Base-by-base conservation (phyloP, 2,329 filamentous ascomycete species). In the Claviceps citrina region DNA sequence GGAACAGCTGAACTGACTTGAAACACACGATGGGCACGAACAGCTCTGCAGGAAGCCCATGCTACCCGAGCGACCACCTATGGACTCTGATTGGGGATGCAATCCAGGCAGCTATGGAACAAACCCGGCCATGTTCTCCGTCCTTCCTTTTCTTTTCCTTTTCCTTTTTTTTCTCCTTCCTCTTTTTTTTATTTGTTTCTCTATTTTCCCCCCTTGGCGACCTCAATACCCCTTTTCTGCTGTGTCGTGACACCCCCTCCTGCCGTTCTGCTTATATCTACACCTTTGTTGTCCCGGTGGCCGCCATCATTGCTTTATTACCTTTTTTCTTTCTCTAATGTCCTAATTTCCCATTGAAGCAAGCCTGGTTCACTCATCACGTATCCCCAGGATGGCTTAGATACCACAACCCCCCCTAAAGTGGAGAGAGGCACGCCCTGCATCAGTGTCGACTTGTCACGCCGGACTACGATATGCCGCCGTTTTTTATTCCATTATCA, bases 21-120 rank as follows among this genome's bases (percentile, higher is more conserved):
- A 24, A 24, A 24, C 8, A 10, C 27, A 24, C 13, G 7, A 24
- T 34, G 13, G 7, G 7, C 8, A n/a, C n/a, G n/a, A 10, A 22
- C 38, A 62, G 61, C 51, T 28, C 45, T 63, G 9, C 54, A 53
- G 47, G 60, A 60, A 33, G 61, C 61, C 24, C 58, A 63, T 43
- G 52, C 49, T 36, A 51, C 51, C 20, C 54, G 61, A 43, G 51
- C 51, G 25, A 44, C 45, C 20, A 52, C 53, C 7, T 59, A 58
- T 42, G 52, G 54, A 10, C 53, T 53, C 42, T 60, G 44, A 51
- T n/a, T 6, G 20, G n/a, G n/a, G n/a, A n/a, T n/a, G n/a, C n/a
- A n/a, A n/a, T n/a, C n/a, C n/a, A n/a, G n/a, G n/a, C n/a, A n/a
- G n/a, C n/a, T n/a, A n/a, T n/a, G n/a, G 15, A 18, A 36, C 33